A percentile compares a stretch with the other conserved stretches of the same genome.
Evolutionary conservation across 805 yeast species (phyloP).

Genomic region (Pichia occidentalis): DNA sequence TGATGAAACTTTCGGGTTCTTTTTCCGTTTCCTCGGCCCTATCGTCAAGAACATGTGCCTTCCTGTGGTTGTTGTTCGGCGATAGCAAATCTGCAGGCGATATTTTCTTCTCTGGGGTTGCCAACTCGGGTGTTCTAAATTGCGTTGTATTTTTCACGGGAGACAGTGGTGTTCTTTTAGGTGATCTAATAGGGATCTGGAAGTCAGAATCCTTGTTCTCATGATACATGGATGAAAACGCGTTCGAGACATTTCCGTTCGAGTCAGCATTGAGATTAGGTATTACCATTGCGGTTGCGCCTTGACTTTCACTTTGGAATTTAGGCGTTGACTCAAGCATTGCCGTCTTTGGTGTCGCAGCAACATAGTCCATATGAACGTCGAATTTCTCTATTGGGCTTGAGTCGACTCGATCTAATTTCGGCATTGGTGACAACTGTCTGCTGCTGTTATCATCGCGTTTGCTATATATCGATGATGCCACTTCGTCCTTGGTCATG

Average conservation of each 20-base stretch:
- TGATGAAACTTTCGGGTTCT: constrained; percentile 22
- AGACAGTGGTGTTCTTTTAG: constrained; percentile 18
- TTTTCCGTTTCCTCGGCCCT: constrained; percentile 9
- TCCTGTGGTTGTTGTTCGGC: constrained; percentile 7
- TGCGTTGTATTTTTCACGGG: constrained; percentile 16
- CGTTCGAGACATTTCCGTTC: neutral
- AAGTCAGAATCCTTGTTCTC: constrained; percentile 15
- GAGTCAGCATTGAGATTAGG: neutral
- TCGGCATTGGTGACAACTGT: neutral
- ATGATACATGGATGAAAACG: neutral
- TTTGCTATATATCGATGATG: constrained; percentile 7
- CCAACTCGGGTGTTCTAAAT: constrained; percentile 17
- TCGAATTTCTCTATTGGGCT: constrained; percentile 9
- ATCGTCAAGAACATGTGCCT: constrained; percentile 13
- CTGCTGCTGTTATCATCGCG: neutral
- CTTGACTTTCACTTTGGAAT: neutral
- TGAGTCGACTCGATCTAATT: constrained; percentile 1
- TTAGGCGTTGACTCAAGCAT: constrained; percentile 1
- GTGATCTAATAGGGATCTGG: constrained; percentile 29
- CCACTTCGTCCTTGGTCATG: neutral
- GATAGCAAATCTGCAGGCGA: constrained; percentile 7
- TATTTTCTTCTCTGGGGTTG: constrained; percentile 12
- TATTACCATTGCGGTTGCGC: neutral
- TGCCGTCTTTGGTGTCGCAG: neutral
- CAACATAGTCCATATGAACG: constrained; percentile 2